Evolutionary conservation across 805 yeast species (phyloP), one percentile per base, ranked within the genome.

Genomic region (Blastobotrys parvus): DNA sequence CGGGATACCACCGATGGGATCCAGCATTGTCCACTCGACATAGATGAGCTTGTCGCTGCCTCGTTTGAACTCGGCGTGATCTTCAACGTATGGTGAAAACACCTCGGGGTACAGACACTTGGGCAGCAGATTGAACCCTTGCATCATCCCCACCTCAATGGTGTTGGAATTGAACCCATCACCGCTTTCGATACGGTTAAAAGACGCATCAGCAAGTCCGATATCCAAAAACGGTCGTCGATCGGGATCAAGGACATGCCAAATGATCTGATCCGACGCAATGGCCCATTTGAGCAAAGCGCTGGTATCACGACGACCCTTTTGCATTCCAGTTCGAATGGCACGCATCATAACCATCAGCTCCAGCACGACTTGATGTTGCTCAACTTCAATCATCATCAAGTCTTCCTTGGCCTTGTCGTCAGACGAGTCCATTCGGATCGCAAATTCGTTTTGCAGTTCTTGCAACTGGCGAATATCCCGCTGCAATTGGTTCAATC

Each of bases 1-100:
- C n/a, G 83, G 74, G 40, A 89, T 87, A 8, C 97, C 97, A 25
- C 96, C 97, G 44, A 90, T 82, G 0, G 94, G 87, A 43, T 75
- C 77, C 41, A 82, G 74, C 79, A 83, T 75, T n/a, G 77, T 73
- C 97, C 97, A 89, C 8, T 63, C 57, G 2, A 79, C 60, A 4
- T 62, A 60, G 5, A 80, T 58, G 47, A 75, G 60, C 35, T 57
- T 55, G n/a, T 55, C 51, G 7, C 44, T 52, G 13, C 50, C 53
- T 29, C 39, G 33, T 30, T 47, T 41, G 30, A 49, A 31, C 27
- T 46, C 41, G 42, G 38, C 32, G 16, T 18, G 13, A 21, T 46
- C 38, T 2, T 29, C 42, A 17, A 43, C 25, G 46, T 57, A 72
- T 1, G 86, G 80, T 1, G 82, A 67, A 16, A 90, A 61, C 20